phyloP scores from a whole-genome alignment of 805 yeast species.

The Wilhelminamyces savonicus region DNA sequence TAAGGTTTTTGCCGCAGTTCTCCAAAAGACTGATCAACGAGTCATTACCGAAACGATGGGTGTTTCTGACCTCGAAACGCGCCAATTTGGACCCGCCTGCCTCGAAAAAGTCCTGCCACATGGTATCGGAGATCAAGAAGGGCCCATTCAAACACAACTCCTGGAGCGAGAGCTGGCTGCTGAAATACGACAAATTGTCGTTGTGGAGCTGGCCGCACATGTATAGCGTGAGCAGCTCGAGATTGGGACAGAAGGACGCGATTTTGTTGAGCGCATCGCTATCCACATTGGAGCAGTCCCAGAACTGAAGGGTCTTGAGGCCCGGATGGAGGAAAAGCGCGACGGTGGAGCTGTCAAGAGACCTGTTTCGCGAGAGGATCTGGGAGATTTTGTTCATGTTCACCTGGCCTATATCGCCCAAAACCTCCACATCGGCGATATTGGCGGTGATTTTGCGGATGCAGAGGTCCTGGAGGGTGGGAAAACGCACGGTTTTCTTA shows the following conservation, averaged over 20 bases:
- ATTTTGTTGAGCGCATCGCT: slow-evolving; percentile 60
- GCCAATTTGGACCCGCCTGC: slow-evolving; percentile 46
- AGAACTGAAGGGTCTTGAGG: slow-evolving; percentile 56
- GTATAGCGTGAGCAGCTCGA: slow-evolving; percentile 58
- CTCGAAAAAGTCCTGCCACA: slow-evolving; percentile 77
- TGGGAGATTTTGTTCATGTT: slow-evolving; percentile 68
- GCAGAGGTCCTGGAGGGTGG: slow-evolving; percentile 78
- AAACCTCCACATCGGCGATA: slow-evolving; percentile 67
- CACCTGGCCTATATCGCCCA: slow-evolving; percentile 79
- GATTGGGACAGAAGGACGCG: slow-evolving; percentile 72
- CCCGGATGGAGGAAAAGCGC: slow-evolving; percentile 64
- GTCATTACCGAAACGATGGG: slow-evolving; percentile 73
- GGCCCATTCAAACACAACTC: slow-evolving; percentile 80
- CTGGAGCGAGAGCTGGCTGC: slow-evolving; percentile 50
- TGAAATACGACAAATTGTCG: slow-evolving; percentile 60
- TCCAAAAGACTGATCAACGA: slow-evolving; percentile 58
- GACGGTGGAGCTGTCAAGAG: slow-evolving; percentile 66
- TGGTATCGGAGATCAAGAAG: slow-evolving; percentile 65
- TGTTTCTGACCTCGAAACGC: slow-evolving; percentile 63
- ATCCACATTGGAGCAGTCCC: slow-evolving; percentile 87
- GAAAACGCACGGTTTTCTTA: slow-evolving; percentile 52
- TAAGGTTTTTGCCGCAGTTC: slow-evolving; percentile 47
- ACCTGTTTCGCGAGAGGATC: slow-evolving; percentile 77
- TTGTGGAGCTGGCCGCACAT: slow-evolving; percentile 94
- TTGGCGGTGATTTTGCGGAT: slow-evolving; percentile 59